These are phyloP conservation scores for Speleostelium caveatum DNA, from an alignment of 78 protist genomes.

Conservation along the genomic window DNA sequence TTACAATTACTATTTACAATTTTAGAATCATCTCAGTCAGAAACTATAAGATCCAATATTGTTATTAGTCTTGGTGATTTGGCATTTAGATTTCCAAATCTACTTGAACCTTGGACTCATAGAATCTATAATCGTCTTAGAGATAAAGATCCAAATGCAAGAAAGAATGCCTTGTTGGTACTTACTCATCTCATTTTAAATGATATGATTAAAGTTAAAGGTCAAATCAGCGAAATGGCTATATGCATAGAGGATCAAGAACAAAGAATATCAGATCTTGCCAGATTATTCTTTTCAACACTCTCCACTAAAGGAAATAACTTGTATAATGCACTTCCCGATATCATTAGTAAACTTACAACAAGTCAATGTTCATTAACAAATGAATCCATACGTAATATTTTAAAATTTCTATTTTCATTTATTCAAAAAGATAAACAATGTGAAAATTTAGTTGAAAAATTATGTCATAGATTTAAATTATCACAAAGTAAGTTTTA, in stretches of 20 bases:
- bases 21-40: conserved; percentile 1
- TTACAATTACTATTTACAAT: conserved; percentile 85
- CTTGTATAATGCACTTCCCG: conserved; percentile 95
- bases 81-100: conserved; percentile 89
- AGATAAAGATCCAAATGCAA: conserved; percentile 84
- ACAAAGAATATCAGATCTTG: conserved; percentile 43
- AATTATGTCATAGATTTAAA: conserved; percentile 88
- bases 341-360: conserved; percentile 83
- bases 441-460: conserved; percentile 88
- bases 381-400: conserved; percentile 37
- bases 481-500: conserved; percentile 30
- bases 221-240: conserved; percentile 84
- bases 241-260: conserved; percentile 81
- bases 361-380: neutral
- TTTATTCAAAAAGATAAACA: conserved; percentile 88
- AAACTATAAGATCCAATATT: conserved; percentile 87
- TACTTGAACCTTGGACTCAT: conserved; percentile 94
- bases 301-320: conserved; percentile 66
- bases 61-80: conserved; percentile 95
- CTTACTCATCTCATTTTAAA: conserved; percentile 95
- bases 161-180: conserved; percentile 93
- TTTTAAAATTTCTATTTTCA: conserved; percentile 82
- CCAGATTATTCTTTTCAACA: conserved; percentile 63
- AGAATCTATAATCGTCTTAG: conserved; percentile 85
- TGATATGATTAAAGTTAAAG: conserved; percentile 92